Percentiles rank a stretch among this genome's conserved stretches.
Evolutionary conservation across 1,284 basidiomycete species (phyloP).

Genomic region (Cutaneotrichosporon sp.): DNA sequence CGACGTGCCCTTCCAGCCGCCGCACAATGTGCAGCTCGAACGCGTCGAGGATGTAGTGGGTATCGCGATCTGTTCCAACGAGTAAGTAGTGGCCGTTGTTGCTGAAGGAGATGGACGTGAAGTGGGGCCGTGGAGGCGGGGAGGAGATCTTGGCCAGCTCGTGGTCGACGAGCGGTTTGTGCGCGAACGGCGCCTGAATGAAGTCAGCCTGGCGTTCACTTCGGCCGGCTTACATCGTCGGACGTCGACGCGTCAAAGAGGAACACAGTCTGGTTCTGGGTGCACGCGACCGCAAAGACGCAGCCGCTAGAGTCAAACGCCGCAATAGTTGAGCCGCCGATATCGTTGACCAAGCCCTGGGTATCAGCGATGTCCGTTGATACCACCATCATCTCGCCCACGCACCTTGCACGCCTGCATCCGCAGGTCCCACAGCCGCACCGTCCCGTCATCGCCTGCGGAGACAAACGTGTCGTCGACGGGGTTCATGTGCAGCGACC

Average conservation of each 20-base stretch:
- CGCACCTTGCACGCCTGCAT: slow-evolving; percentile 67
- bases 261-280: slow-evolving; percentile 74
- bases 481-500: slow-evolving; percentile 89
- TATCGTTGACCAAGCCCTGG: slow-evolving; percentile 55
- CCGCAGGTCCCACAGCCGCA: slow-evolving; percentile 95
- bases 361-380: slow-evolving; percentile 4
- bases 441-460: slow-evolving; percentile 87
- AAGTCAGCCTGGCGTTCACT: not conserved
- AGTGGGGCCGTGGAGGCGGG: slow-evolving; percentile 82
- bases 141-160: slow-evolving; percentile 69
- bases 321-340: slow-evolving; percentile 71
- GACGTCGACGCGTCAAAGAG: slow-evolving; percentile 87
- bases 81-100: slow-evolving; percentile 86
- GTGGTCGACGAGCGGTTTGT: slow-evolving; percentile 75
- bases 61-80: slow-evolving; percentile 86
- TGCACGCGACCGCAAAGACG: slow-evolving; percentile 91
- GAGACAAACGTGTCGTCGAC: slow-evolving; percentile 95
- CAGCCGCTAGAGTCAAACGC: slow-evolving; percentile 88
- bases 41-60: slow-evolving; percentile 89
- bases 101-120: slow-evolving; percentile 89
- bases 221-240: slow-evolving; percentile 71
- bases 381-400: slow-evolving; percentile 2
- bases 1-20: slow-evolving; percentile 77
- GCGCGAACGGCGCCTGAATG: slow-evolving; percentile 71
- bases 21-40: slow-evolving; percentile 79